Base-by-base conservation (phyloP, 2,329 filamentous ascomycete species). In the Aschersonia sp. region DNA sequence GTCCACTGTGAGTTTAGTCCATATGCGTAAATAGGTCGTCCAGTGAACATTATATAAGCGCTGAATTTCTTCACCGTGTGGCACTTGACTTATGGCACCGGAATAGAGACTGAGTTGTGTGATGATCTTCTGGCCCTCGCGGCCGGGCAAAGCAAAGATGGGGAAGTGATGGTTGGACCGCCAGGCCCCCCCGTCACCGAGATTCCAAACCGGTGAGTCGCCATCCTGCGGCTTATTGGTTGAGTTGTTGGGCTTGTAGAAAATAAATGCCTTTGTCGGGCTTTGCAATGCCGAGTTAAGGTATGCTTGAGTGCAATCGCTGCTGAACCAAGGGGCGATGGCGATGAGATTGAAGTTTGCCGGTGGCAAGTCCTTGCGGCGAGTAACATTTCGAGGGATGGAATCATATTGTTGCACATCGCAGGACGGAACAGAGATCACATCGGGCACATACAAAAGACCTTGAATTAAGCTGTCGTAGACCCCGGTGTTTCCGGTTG, bases 301-400 rank as follows among this genome's bases (percentile, higher is more conserved):
- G 60, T 87, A 95, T 43, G 82, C 75, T 48, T 73, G 65, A 10
- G 86, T 84, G 60, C 90, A 98, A 30, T 77, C 68, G 6, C 73
- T 67, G 51, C 74, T 84, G 55, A 87, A 79, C 89, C 90, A 97
- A 31, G 90, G 90, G 30, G 87, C 89, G 47, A 95, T 67, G 31
- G 84, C 89, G 55, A 95, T 77, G 46, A 88, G 70, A 48, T 83
- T 79, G 61, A 86, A 87, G 54, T 84, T 79, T 45, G 74, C 73
- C 0, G 72, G 69, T 0, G 80, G 79, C 1, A 95, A 75, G 56
- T 92, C 74, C n/a, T 65, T 62, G 55, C 77, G 74, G 12, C 83
- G 78, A 10, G 87, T 94, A 47, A 80, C 86, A 61, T 92, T 89
- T 39, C 62, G 56, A 1, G 88, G 86, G 7, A 95, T 73, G 54